Evolutionary conservation across 306 rosid genomes (phyloP).

Genomic region (Comarum palustre): DNA sequence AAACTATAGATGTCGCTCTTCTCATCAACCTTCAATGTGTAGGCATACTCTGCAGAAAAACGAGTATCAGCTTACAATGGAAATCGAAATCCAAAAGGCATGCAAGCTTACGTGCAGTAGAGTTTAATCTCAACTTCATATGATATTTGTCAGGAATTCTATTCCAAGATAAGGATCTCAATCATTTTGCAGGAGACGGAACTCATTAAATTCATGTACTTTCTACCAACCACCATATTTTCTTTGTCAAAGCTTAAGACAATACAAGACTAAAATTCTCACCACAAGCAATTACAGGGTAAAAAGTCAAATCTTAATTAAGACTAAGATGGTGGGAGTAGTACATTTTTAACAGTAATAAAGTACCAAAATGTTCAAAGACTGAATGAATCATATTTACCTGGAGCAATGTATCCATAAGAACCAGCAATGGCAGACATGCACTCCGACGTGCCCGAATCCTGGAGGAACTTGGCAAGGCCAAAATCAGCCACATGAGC

Average conservation of each 20-base stretch:
- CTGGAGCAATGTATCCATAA: slow-evolving; percentile 97
- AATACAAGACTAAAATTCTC: slow-evolving; percentile 9
- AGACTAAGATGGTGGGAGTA: slow-evolving; percentile 19
- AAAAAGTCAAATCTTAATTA: slow-evolving; percentile 34
- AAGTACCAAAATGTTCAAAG: slow-evolving; percentile 12
- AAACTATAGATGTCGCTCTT: slow-evolving; percentile 94
- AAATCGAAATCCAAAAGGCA: background rate
- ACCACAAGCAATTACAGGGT: slow-evolving; percentile 23
- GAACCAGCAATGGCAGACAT: slow-evolving; percentile 99
- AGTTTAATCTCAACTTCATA: background rate
- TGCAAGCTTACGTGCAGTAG: background rate
- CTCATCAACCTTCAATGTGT: slow-evolving; percentile 89
- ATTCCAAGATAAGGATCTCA: background rate
- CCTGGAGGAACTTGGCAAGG: slow-evolving; percentile 96
- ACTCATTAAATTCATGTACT: slow-evolving; percentile 27
- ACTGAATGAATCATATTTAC: slow-evolving; percentile 35
- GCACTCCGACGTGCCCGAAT: slow-evolving; percentile 96
- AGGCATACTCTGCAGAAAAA: slow-evolving; percentile 76
- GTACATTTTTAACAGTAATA: slow-evolving; percentile 22
- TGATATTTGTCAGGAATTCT: background rate
- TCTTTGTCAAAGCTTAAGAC: slow-evolving; percentile 26
- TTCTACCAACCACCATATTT: slow-evolving; percentile 28
- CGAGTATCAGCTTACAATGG: slow-evolving; percentile 10
- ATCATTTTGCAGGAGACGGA: slow-evolving; percentile 28
- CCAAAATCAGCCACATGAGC: slow-evolving; percentile 99